Percentiles rank a stretch among this genome's conserved stretches.
Conservation (phyloP, 805 yeast genomes). For the Hanseniaspora valbyensis region DNA sequence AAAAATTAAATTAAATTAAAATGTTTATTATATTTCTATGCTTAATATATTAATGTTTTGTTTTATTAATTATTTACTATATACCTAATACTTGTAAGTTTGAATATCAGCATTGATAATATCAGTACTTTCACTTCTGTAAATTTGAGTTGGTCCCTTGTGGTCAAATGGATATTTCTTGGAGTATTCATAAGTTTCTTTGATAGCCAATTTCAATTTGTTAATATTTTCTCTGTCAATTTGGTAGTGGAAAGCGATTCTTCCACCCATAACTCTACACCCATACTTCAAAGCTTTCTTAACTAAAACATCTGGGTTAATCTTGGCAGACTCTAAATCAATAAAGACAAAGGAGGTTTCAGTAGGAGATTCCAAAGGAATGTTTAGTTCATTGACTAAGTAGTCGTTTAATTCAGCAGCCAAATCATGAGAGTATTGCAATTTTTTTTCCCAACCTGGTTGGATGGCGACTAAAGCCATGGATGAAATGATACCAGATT, state of each 20-base stretch:
- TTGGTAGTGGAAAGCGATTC: conserved; percentile 75
- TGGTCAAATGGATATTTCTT: conserved; percentile 41
- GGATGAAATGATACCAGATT: conserved; percentile 65
- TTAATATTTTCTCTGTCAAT: conserved; percentile 45
- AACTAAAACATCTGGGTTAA: conserved; percentile 47
- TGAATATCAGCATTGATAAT: conserved; percentile 28
- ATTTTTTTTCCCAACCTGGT: conserved; percentile 50
- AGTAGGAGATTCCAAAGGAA: conserved; percentile 58
- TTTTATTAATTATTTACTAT: too few species aligned
- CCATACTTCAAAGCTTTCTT: conserved; percentile 46
- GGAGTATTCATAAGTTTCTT: conserved; percentile 48
- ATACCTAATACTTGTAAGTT: conserved; percentile 26
- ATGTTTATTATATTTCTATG: too few species aligned
- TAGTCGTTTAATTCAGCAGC: conserved; percentile 44
- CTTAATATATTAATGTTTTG: too few species aligned
- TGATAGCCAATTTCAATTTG: conserved; percentile 44
- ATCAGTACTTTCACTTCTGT: conserved; percentile 33
- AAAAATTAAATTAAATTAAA: too few species aligned
- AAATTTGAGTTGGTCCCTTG: conserved; percentile 39
- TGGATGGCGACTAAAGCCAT: conserved; percentile 76
- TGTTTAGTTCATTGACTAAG: conserved; percentile 39
- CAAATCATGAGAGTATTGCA: conserved; percentile 38
- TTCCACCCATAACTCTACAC: conserved; percentile 56
- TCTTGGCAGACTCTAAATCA: conserved; percentile 42
- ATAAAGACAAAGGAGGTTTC: conserved; percentile 77